phyloP scores from a whole-genome alignment of 352 stramenopile species.

The Pythium oligandrum region DNA sequence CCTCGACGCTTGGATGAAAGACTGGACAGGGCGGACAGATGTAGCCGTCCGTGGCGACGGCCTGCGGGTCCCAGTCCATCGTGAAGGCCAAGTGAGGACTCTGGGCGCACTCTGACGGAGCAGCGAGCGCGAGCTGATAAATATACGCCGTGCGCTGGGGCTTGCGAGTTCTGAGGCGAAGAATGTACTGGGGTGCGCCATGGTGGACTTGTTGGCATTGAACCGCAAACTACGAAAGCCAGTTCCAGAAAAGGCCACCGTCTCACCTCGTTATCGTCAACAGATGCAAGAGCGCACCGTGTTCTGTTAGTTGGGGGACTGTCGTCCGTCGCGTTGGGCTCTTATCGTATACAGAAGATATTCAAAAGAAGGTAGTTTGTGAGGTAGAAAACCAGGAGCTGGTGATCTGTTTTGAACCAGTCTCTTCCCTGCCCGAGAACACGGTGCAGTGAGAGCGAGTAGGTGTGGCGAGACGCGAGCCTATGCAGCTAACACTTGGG shows the following conservation, averaged over 20 bases:
- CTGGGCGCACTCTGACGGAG: too few relatives aligned
- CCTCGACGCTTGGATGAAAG: slow-evolving; percentile 81
- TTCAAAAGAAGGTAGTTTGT: too few relatives aligned
- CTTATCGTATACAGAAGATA: too few relatives aligned
- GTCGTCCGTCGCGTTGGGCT: too few relatives aligned
- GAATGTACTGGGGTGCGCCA: not conserved
- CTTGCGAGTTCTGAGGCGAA: not conserved
- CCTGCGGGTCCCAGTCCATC: slow-evolving; percentile 72
- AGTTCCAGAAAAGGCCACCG: not conserved
- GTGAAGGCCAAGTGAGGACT: not conserved
- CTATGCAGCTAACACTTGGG: too few relatives aligned
- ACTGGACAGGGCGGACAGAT: slow-evolving; percentile 82
- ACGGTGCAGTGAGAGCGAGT: too few relatives aligned
- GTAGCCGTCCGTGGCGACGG: slow-evolving; percentile 55
- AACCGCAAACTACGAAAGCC: too few relatives aligned
- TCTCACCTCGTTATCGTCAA: not conserved
- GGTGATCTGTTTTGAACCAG: too few relatives aligned
- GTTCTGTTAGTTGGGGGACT: not conserved
- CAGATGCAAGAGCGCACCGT: not conserved
- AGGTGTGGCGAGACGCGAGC: too few relatives aligned
- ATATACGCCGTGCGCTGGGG: not conserved
- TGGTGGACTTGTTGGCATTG: too few relatives aligned
- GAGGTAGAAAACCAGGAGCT: too few relatives aligned
- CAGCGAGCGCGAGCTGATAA: not conserved
- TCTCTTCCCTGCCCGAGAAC: too few relatives aligned